Evolutionary conservation across 2,329 filamentous ascomycete species (phyloP), one percentile per base, ranked within the genome.

Genomic region (Chrysoporthe cubensis): DNA sequence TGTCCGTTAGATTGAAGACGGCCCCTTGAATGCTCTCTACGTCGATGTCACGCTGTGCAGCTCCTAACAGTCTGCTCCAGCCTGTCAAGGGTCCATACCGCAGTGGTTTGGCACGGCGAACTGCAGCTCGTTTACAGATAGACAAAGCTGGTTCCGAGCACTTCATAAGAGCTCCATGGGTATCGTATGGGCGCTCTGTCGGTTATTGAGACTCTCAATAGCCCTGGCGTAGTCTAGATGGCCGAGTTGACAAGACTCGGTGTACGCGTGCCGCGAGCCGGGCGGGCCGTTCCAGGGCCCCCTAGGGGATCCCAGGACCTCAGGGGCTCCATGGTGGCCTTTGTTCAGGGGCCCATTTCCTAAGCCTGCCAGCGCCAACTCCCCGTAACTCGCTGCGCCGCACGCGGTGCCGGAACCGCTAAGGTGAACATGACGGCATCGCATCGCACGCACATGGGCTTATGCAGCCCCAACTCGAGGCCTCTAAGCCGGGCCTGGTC

Each of bases 391-490:
- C 21, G 4, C n/a, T 21, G 21, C 48, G 26, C 21, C 14, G 16
- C 21, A 34, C n/a, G 1, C 16, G 7, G 21, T 54, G 16, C 21
- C 50, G 32, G 13, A 13, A 54, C 21, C 26, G 26, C 21, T 16
- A 52, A 32, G 32, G 54, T 40, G 54, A 16, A 40, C 32, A 57
- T 57, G 54, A 57, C 54, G 54, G 34, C 54, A 40, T 37, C 34
- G 54, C 32, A 37, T 57, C 6, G 34, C 54, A 57, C 13, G 54
- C 6, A 16, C 54, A 57, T 21, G 54, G 54, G 16, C n/a, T 40
- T 6, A 57, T 57, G 54, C 54, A 57, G 54, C 54, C 26, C 54
- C 54, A 40, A 40, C 16, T 18, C 54, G 54, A 57, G 54, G 34
- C 54, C 54, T 40, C 40, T 6, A 40, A 40, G 26, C 26, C 26